Percentiles rank a stretch among this genome's conserved stretches.
These are phyloP conservation scores for Saccharomycopsis javanensis DNA, from an alignment of 805 yeast genomes.

Conservation along the genomic window DNA sequence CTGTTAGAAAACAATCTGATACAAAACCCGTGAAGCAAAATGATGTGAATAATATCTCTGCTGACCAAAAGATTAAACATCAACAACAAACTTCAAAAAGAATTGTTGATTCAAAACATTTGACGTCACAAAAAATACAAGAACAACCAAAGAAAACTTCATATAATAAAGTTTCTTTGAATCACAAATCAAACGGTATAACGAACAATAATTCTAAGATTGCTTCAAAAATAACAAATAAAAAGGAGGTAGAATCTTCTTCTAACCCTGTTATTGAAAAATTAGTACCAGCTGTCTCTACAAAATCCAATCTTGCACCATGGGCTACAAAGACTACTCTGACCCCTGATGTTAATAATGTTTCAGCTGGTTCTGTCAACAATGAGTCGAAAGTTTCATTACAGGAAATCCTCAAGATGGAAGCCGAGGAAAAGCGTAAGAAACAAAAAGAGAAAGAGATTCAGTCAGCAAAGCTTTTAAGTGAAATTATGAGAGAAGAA, in stretches of 20 bases:
- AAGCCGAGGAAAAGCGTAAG: conserved; percentile 38
- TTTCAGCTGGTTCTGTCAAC: not conserved
- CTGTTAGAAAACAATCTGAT: conserved; percentile 8
- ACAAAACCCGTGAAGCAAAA: not conserved
- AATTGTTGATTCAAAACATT: not conserved
- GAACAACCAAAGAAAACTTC: not conserved
- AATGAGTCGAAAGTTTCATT: conserved; percentile 28
- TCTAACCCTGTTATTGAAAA: conserved; percentile 13
- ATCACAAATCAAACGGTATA: not conserved
- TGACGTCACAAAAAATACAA: not conserved
- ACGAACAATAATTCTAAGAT: not conserved
- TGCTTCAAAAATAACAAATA: not conserved
- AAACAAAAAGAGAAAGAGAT: conserved; percentile 26
- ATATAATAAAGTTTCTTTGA: not conserved
- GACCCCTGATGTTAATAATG: no score
- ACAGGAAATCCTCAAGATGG: conserved; percentile 39
- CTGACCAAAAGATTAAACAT: not conserved
- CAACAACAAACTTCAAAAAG: not conserved
- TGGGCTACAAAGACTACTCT: conserved; percentile 37
- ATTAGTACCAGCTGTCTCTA: conserved; percentile 8
- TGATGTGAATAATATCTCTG: not conserved
- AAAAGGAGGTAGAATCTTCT: not conserved
- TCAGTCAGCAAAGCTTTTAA: conserved; percentile 21
- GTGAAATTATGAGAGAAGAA: conserved; percentile 19
- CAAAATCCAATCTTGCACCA: conserved; percentile 34